Evolutionary conservation across 768 basidiomycete genomes (phyloP), one percentile per base, ranked within the genome.

Genomic region (Neoboletus subvelutipes): DNA sequence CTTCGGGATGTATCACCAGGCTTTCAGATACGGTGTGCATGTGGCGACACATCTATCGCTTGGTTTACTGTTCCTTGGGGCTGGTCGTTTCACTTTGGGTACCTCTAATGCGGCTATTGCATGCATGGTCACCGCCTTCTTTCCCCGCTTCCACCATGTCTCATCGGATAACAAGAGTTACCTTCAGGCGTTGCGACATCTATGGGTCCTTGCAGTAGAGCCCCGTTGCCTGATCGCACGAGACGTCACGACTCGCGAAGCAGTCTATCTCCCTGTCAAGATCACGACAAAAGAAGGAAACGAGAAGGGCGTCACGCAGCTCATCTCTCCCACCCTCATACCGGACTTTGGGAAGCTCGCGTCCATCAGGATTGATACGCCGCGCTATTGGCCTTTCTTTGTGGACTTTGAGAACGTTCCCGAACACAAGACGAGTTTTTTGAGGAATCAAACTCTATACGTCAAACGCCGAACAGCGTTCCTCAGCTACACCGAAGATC

Each of bases 171-270:
- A 97, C 75, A 88, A 88, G 56, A 85, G 87, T 45, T 95, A 91
- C 64, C 80, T 97, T 3, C 97, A 98, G 71, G 93, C 94, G 1
- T 83, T 95, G 58, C 85, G 97, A 8, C 96, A 98, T 69, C 74
- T 99, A 24, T 99, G 97, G 97, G 94, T 92, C 2, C 80, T 99
- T 43, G 96, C 97, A 1, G 88, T 90, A 6, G 96, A 99, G 65
- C 97, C 97, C 5, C 76, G 96, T 47, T 98, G 96, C 67, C 78
- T 99, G 18, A 82, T 94, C 37, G 92, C 94, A 0, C 83, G 92
- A 31, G 97, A 99, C 63, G 92, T 97, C 31, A 94, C 98, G 64
- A 92, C 90, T 3, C 81, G 83, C 4, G 92, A 97, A 68, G 86
- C 93, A 0, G 92, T 96, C 24, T 96, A 94, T 69, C 81, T 99